Percentiles rank a stretch among this genome's conserved stretches.
Conservation (phyloP, 192 early-diverging fungal genomes). For the Backusella australiensis region DNA sequence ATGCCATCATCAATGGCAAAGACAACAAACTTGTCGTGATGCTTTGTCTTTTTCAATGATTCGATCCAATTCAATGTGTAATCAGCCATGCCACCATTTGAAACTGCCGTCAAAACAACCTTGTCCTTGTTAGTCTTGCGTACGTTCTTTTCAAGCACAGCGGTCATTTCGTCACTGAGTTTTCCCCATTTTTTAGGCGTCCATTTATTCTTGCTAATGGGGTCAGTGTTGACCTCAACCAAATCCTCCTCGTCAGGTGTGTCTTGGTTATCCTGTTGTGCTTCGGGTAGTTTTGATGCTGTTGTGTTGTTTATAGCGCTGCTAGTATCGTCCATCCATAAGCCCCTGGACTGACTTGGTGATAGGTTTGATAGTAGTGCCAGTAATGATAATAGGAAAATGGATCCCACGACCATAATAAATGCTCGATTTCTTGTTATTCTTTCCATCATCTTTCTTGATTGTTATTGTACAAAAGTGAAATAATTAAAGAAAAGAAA, state of each 20-base stretch:
- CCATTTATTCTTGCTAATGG: slow-evolving; percentile 6
- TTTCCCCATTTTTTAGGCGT: slow-evolving; percentile 2
- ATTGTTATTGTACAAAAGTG: not conserved
- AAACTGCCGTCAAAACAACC: slow-evolving; percentile 35
- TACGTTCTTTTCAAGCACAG: not conserved
- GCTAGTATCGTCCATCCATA: not conserved
- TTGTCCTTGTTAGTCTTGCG: slow-evolving; percentile 4
- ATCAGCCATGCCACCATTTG: slow-evolving; percentile 37
- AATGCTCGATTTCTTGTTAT: slow-evolving; percentile 2
- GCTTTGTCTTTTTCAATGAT: slow-evolving; percentile 25
- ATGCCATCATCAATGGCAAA: slow-evolving; percentile 39
- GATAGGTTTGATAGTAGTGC: slow-evolving; percentile 4
- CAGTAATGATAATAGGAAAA: slow-evolving; percentile 4
- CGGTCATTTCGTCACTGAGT: not conserved
- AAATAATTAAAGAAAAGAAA: not conserved
- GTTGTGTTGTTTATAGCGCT: not conserved
- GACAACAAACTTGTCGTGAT: slow-evolving; percentile 28
- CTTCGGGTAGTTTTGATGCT: not conserved
- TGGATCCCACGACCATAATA: not conserved
- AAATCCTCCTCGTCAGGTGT: slow-evolving; percentile 13
- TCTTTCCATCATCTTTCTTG: slow-evolving; percentile 5
- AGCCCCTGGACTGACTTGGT: not conserved
- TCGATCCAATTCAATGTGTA: slow-evolving; percentile 44
- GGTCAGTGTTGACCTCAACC: slow-evolving; percentile 7
- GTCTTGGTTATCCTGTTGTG: not conserved